Percentiles rank a stretch among this genome's conserved stretches.
These are phyloP conservation scores for Globisporangium paroecandrum DNA, from an alignment of 352 stramenopile species.

Conservation along the genomic window DNA sequence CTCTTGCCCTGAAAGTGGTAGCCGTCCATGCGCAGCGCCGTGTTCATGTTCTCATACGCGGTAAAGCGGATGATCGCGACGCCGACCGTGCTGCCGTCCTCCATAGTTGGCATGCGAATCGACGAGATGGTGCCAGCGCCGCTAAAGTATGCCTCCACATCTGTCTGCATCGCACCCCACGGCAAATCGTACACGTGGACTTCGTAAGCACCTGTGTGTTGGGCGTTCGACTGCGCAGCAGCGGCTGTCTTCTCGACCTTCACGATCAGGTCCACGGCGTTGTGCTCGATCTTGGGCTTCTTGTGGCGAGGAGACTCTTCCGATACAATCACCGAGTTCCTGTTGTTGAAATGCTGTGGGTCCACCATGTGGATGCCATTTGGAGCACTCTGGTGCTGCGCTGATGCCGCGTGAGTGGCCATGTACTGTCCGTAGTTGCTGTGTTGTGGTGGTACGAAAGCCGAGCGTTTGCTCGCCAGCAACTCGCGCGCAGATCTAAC, in stretches of 20 bases:
- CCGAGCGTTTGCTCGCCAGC: slow-evolving; percentile 31
- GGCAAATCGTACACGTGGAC: slow-evolving; percentile 69
- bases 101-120: slow-evolving; percentile 68
- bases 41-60: slow-evolving; percentile 41
- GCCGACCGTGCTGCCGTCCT: slow-evolving; percentile 65
- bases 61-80: slow-evolving; percentile 62
- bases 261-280: slow-evolving; percentile 27
- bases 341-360: slow-evolving; percentile 15
- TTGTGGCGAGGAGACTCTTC: slow-evolving; percentile 32
- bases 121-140: slow-evolving; percentile 45
- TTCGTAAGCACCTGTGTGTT: slow-evolving; percentile 27
- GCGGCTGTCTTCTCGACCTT: slow-evolving; percentile 44
- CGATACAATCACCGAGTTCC: slow-evolving; percentile 7
- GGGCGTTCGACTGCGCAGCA: slow-evolving; percentile 11
- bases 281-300: slow-evolving; percentile 29
- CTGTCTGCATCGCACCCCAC: slow-evolving; percentile 41
- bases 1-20: slow-evolving; percentile 69
- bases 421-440: slow-evolving; percentile 4
- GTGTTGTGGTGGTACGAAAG: slow-evolving; percentile 17
- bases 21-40: slow-evolving; percentile 59
- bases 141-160: slow-evolving; percentile 66
- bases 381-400: not conserved
- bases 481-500: slow-evolving; percentile 36
- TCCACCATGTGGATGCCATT: slow-evolving; percentile 19
- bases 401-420: not conserved